phyloP scores from a whole-genome alignment of 192 early-diverging fungal genomes.

The Dimargaris verticillata region DNA sequence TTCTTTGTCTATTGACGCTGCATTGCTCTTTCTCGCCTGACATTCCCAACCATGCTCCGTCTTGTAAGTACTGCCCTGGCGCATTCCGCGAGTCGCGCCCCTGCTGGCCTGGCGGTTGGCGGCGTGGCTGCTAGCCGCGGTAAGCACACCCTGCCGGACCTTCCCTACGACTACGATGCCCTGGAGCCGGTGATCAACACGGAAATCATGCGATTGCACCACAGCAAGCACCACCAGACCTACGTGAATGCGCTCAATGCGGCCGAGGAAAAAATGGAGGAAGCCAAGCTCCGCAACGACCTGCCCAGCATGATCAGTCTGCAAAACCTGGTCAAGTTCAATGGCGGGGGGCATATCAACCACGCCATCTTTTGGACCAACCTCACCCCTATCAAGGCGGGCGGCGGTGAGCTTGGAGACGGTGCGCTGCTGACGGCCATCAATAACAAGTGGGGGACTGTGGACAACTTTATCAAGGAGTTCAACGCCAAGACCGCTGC shows the following conservation, averaged over 20 bases:
- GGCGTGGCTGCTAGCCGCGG: too few species aligned
- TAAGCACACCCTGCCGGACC: conserved; percentile 78
- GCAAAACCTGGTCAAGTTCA: conserved; percentile 74
- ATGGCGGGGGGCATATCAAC: conserved; percentile 85
- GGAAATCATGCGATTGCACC: conserved; percentile 90
- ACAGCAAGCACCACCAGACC: conserved; percentile 86
- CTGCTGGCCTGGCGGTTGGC: too few species aligned
- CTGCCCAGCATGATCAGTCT: conserved; percentile 55
- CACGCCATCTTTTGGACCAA: conserved; percentile 92
- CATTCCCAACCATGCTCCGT: background rate
- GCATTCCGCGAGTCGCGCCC: background rate
- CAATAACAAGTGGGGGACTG: conserved; percentile 61
- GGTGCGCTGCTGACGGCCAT: conserved; percentile 55
- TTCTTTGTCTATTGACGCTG: too few species aligned
- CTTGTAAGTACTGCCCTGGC: background rate
- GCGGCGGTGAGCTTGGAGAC: conserved; percentile 50
- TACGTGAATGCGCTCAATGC: conserved; percentile 77
- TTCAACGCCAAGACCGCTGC: conserved; percentile 67
- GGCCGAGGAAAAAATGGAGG: conserved; percentile 81
- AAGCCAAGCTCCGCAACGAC: conserved; percentile 51
- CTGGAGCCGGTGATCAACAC: conserved; percentile 86
- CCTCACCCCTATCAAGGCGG: conserved; percentile 62
- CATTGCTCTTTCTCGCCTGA: background rate
- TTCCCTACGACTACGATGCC: conserved; percentile 68
- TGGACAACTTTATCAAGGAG: conserved; percentile 57